phyloP scores from a whole-genome alignment of 75 land plant genomes.

The Pinus albicaulis region DNA sequence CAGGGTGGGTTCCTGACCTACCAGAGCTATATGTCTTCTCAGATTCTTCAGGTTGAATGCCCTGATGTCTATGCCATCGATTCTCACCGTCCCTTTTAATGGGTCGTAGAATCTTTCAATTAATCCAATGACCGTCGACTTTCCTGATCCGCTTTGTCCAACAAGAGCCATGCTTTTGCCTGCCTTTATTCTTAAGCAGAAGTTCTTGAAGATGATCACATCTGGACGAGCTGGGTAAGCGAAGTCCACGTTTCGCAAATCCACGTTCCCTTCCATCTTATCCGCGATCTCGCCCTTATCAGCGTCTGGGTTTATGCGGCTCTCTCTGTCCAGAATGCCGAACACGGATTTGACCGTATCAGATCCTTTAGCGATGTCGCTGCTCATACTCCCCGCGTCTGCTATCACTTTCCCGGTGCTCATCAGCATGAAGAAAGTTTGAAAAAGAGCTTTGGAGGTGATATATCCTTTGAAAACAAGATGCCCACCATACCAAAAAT shows the following conservation, averaged over 20 bases:
- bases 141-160: conserved; percentile 72
- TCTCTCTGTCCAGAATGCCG: conserved; percentile 33
- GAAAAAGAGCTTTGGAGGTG: conserved; percentile 46
- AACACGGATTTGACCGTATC: conserved; percentile 39
- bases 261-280: conserved; percentile 72
- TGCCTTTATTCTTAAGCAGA: conserved; percentile 44
- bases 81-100: conserved; percentile 38
- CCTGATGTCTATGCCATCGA: conserved; percentile 58
- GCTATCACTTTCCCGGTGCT: conserved; percentile 80
- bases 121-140: conserved; percentile 65
- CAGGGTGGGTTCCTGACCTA: conserved; percentile 70
- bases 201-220: conserved; percentile 34
- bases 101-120: conserved; percentile 70
- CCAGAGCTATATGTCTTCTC: conserved; percentile 47
- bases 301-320: conserved; percentile 29
- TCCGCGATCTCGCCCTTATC: conserved; percentile 23
- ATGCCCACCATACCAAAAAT: conserved; percentile 83
- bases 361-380: conserved; percentile 55
- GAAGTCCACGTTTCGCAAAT: conserved; percentile 75
- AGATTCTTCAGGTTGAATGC: conserved; percentile 37
- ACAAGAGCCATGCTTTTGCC: conserved; percentile 66
- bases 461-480: conserved; percentile 41
- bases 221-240: conserved; percentile 66
- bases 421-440: conserved; percentile 76
- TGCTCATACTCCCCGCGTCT: conserved; percentile 66